Conservation (phyloP, 331 rosid genomes). For the Quercus tomentella region DNA sequence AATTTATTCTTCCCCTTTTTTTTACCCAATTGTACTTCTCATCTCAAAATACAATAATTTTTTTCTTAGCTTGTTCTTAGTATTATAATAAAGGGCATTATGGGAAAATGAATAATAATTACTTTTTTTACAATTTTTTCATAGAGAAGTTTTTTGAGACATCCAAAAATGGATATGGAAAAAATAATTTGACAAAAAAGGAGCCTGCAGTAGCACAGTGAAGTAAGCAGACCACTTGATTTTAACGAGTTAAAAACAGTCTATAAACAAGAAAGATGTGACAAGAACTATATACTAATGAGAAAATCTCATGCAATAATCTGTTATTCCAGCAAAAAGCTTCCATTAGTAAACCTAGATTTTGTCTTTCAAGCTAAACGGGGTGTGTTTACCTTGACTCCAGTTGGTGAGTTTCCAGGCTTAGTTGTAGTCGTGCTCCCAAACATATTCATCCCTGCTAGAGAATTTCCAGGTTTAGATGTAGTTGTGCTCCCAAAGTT, state of each 20-base stretch:
- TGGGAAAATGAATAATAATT: not conserved
- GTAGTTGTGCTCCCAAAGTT: slow-evolving; percentile 56
- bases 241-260: not conserved
- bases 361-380: not conserved
- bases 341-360: slow-evolving; percentile 6
- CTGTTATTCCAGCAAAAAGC: not conserved
- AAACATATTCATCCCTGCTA: slow-evolving; percentile 5
- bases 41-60: not conserved
- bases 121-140: not conserved
- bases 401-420: slow-evolving; percentile 56
- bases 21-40: not conserved
- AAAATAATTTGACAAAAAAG: not conserved
- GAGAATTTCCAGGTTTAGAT: slow-evolving; percentile 36
- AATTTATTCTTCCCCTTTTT: not conserved
- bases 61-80: not conserved
- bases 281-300: not conserved
- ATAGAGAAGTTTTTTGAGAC: not conserved
- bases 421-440: slow-evolving; percentile 44
- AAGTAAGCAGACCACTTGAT: not conserved
- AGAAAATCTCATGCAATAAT: not conserved
- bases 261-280: not conserved
- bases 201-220: not conserved
- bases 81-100: not conserved
- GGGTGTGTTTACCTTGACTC: slow-evolving; percentile 47
- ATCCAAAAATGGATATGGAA: not conserved